These are phyloP conservation scores for Cladophialophora carrionii DNA, from an alignment of 2,329 filamentous ascomycete species.

Conservation along the genomic window DNA sequence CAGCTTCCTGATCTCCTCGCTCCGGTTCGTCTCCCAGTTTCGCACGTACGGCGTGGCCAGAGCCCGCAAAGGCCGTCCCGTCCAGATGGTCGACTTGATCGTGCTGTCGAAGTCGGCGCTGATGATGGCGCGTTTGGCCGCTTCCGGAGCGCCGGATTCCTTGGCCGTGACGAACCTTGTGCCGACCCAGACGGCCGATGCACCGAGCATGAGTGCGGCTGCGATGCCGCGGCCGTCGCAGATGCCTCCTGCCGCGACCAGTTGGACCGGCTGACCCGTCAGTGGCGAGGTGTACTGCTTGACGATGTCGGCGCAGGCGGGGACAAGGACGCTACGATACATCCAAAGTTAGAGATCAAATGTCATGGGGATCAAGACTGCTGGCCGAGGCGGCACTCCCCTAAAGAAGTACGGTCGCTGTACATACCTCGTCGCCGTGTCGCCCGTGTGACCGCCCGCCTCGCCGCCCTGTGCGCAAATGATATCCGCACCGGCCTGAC, in stretches of 20 bases:
- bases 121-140: constrained; percentile 57
- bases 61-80: constrained; percentile 73
- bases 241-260: constrained; percentile 81
- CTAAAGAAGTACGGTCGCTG: not conserved
- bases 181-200: constrained; percentile 80
- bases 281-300: constrained; percentile 66
- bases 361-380: too few relatives aligned
- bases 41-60: constrained; percentile 74
- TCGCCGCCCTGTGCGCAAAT: constrained; percentile 48
- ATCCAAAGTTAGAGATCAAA: not conserved
- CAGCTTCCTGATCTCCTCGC: constrained; percentile 66
- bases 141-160: constrained; percentile 61
- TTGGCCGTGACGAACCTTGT: constrained; percentile 76
- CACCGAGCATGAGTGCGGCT: constrained; percentile 75
- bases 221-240: constrained; percentile 73
- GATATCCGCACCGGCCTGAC: constrained; percentile 77
- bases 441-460: constrained; percentile 75
- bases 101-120: constrained; percentile 72
- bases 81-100: constrained; percentile 74
- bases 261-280: constrained; percentile 66
- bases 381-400: too few relatives aligned
- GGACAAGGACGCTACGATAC: constrained; percentile 68
- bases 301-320: constrained; percentile 76
- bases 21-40: constrained; percentile 69
- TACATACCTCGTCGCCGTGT: constrained; percentile 63